Evolutionary conservation across 148 eudicot species (phyloP).

Genomic region (Rhododendron kiyosumense): DNA sequence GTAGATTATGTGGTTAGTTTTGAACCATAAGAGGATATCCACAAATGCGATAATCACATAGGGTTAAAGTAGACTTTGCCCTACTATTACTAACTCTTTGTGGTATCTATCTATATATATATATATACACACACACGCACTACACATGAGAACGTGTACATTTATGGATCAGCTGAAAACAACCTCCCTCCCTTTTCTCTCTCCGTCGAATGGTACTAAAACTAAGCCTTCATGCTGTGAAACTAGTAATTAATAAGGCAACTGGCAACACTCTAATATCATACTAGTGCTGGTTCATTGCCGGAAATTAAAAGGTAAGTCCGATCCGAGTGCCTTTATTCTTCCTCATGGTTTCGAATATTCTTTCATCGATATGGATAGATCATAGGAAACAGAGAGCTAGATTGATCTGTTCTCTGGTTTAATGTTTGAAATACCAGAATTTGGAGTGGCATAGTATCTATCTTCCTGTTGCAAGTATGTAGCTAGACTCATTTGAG

Average conservation of each 20-base stretch:
- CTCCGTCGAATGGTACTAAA: background rate
- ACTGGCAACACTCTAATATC: background rate
- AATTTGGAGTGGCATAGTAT: background rate
- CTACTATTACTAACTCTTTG: background rate
- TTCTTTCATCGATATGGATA: too few relatives aligned
- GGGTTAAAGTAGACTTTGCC: too few relatives aligned
- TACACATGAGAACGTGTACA: background rate
- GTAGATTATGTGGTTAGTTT: too few relatives aligned
- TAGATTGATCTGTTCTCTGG: background rate
- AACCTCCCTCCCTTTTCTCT: background rate
- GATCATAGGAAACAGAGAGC: background rate
- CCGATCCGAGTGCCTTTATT: background rate
- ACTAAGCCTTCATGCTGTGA: background rate
- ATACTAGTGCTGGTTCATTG: background rate
- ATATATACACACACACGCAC: too few relatives aligned
- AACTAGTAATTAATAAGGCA: background rate
- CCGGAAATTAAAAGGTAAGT: background rate
- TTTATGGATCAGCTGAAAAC: background rate
- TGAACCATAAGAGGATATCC: too few relatives aligned
- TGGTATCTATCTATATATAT: background rate
- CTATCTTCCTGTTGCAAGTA: background rate
- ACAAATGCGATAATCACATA: too few relatives aligned
- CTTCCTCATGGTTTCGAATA: background rate
- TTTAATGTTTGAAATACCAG: background rate
- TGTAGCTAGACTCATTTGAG: background rate